Conservation (phyloP, 2,329 filamentous ascomycete species). For the Rutstroemia sp. region DNA sequence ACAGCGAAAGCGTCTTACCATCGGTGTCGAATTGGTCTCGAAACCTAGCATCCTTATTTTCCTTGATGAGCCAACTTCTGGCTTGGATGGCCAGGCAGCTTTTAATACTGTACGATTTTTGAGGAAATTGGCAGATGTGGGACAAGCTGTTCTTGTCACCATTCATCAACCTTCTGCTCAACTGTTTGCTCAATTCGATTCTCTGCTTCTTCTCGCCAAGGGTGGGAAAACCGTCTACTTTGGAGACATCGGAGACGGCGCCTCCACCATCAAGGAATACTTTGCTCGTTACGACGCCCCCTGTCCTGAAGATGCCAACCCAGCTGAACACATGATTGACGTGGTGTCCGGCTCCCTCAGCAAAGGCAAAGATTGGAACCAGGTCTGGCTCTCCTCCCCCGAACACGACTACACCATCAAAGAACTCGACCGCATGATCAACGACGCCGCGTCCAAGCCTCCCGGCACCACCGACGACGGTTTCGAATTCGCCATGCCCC, state of each 20-base stretch:
- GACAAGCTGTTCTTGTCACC: constrained; percentile 47
- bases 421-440: constrained; percentile 52
- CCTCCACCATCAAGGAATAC: constrained; percentile 48
- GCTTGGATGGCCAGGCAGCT: constrained; percentile 55
- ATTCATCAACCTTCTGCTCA: constrained; percentile 49
- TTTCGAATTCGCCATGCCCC: constrained; percentile 44
- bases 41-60: constrained; percentile 53
- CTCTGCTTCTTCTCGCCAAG: constrained; percentile 54
- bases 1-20: constrained; percentile 54
- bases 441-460: constrained; percentile 35
- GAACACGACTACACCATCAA: constrained; percentile 45
- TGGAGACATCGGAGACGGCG: constrained; percentile 56
- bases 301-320: constrained; percentile 35
- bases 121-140: constrained; percentile 49
- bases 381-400: constrained; percentile 57
- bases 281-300: constrained; percentile 47
- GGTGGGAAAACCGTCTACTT: constrained; percentile 65
- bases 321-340: constrained; percentile 39
- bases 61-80: constrained; percentile 53
- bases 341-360: constrained; percentile 40
- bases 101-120: constrained; percentile 58
- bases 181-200: constrained; percentile 50
- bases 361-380: constrained; percentile 56
- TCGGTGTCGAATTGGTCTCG: constrained; percentile 51
- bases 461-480: constrained; percentile 33